These are phyloP conservation scores for Heterobasidion annosum DNA, from an alignment of 1,284 basidiomycete genomes.

Conservation along the genomic window DNA sequence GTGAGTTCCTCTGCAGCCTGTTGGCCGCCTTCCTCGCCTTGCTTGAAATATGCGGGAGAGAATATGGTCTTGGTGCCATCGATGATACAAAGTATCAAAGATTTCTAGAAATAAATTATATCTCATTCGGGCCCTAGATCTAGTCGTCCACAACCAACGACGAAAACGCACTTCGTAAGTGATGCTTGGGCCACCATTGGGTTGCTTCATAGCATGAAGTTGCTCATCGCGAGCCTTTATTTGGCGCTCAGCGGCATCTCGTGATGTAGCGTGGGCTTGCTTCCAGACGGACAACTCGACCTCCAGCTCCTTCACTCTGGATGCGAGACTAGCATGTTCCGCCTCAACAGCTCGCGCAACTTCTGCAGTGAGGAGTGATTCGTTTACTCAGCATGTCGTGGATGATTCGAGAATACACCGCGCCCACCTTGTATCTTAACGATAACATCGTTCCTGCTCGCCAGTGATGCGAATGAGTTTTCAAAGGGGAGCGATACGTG, in stretches of 20 bases:
- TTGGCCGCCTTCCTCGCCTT: slow-evolving; percentile 61
- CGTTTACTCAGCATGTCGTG: background rate
- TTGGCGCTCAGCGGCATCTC: slow-evolving; percentile 51
- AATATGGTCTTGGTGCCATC: slow-evolving; percentile 69
- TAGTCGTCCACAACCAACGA: no score
- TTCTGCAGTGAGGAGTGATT: slow-evolving; percentile 25
- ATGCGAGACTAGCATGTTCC: slow-evolving; percentile 53
- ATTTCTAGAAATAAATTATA: slow-evolving; percentile 26
- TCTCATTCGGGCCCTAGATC: background rate
- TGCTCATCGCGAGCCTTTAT: slow-evolving; percentile 55
- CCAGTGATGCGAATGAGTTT: background rate
- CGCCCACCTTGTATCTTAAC: slow-evolving; percentile 9
- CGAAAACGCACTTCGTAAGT: background rate
- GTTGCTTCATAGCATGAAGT: background rate
- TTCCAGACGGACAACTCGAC: slow-evolving; percentile 63
- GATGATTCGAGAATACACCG: slow-evolving; percentile 1
- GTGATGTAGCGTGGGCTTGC: slow-evolving; percentile 48
- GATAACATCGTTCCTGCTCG: slow-evolving; percentile 8
- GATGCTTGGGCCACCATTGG: background rate
- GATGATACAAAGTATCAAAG: slow-evolving; percentile 63
- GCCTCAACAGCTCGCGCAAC: slow-evolving; percentile 54
- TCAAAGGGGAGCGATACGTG: background rate
- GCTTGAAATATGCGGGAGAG: slow-evolving; percentile 40
- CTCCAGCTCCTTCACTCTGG: slow-evolving; percentile 56
- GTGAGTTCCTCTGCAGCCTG: slow-evolving; percentile 60